Evolutionary conservation across 176 grass and related monocot genomes (phyloP).

Genomic region (Musa schizocarpa): DNA sequence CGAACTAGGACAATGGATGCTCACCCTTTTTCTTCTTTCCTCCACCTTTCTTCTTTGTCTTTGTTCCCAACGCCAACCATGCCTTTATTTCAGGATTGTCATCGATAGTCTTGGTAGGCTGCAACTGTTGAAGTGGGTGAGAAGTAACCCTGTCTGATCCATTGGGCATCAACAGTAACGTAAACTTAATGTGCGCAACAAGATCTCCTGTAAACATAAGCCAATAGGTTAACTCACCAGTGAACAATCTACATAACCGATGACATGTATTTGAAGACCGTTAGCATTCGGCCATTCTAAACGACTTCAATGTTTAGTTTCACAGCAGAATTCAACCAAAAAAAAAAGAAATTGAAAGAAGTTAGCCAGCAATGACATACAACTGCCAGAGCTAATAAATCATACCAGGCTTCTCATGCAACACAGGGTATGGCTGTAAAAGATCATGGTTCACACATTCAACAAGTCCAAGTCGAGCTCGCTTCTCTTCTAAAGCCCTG

Average conservation of each 20-base stretch:
- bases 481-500: constrained; percentile 96
- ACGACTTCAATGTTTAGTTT: too few relatives aligned
- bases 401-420: constrained; percentile 93
- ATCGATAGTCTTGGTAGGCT: constrained; percentile 49
- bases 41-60: constrained; percentile 96
- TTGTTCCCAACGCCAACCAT: constrained; percentile 89
- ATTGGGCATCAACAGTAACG: constrained; percentile 84
- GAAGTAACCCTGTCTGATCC: constrained; percentile 79
- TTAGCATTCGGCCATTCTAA: too few relatives aligned
- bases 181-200: constrained; percentile 97
- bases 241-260: neutral
- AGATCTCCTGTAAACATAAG: constrained; percentile 53
- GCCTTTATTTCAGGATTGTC: constrained; percentile 69
- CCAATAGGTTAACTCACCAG: neutral
- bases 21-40: constrained; percentile 98
- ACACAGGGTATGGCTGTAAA: constrained; percentile 93
- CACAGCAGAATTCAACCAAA: too few relatives aligned
- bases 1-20: neutral
- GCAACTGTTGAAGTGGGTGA: constrained; percentile 50
- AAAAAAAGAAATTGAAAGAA: neutral
- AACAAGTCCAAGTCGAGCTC: constrained; percentile 76
- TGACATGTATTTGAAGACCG: too few relatives aligned
- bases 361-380: neutral
- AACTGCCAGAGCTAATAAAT: neutral
- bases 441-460: constrained; percentile 98